phyloP scores from a whole-genome alignment of 176 grass and related monocot genomes.

The Miscanthus lutarioriparius region DNA sequence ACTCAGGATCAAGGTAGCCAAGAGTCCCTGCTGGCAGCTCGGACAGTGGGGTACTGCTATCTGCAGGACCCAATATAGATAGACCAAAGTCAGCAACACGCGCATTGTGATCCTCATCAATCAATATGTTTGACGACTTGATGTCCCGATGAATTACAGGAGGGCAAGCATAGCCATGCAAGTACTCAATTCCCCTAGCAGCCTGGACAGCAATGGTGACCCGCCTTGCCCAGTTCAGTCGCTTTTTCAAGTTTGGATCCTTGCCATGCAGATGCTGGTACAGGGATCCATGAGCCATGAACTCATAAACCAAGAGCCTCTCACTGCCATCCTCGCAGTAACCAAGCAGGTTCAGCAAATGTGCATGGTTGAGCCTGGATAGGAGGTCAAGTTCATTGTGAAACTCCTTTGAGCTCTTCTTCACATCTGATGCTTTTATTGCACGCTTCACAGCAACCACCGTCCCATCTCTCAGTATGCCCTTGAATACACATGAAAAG shows the following conservation, averaged over 20 bases:
- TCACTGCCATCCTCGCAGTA: slow-evolving; percentile 94
- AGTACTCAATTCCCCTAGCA: slow-evolving; percentile 88
- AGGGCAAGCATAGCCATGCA: slow-evolving; percentile 98
- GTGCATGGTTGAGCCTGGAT: slow-evolving; percentile 94
- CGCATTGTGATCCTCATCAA: slow-evolving; percentile 96
- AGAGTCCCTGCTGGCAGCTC: slow-evolving; percentile 92
- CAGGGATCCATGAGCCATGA: slow-evolving; percentile 97
- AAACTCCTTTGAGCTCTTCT: slow-evolving; percentile 96
- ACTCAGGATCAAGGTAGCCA: slow-evolving; percentile 95
- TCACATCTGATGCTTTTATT: slow-evolving; percentile 83
- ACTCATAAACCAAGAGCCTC: slow-evolving; percentile 95
- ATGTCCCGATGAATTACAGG: slow-evolving; percentile 97
- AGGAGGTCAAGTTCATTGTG: slow-evolving; percentile 92
- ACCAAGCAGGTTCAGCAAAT: slow-evolving; percentile 90
- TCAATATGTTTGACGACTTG: slow-evolving; percentile 97
- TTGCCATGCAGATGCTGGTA: slow-evolving; percentile 90
- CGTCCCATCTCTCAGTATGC: slow-evolving; percentile 81
- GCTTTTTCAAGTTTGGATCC: slow-evolving; percentile 65
- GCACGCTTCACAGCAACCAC: slow-evolving; percentile 91
- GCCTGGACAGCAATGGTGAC: slow-evolving; percentile 98
- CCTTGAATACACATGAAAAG: slow-evolving; percentile 96
- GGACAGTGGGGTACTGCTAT: slow-evolving; percentile 79
- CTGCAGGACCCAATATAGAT: slow-evolving; percentile 84
- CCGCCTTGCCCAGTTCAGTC: slow-evolving; percentile 75
- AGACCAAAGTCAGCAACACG: slow-evolving; percentile 93